A percentile compares a stretch with the other conserved stretches of the same genome.
phyloP scores from a whole-genome alignment of 2,329 filamentous ascomycete species.

The Clarireedia monteithiana region DNA sequence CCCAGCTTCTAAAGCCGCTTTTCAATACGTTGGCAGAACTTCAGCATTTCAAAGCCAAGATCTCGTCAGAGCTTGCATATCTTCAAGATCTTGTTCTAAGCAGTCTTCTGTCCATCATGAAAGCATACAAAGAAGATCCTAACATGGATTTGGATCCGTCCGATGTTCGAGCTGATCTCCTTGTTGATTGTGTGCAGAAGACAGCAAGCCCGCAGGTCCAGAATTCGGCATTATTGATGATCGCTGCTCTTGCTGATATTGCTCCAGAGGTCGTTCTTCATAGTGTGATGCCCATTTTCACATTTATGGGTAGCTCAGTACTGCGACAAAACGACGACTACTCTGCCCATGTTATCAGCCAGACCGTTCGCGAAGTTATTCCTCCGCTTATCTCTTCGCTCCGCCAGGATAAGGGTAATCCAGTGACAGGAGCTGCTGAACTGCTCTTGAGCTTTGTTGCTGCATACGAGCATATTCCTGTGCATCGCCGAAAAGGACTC shows the following conservation, averaged over 20 bases:
- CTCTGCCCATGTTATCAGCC: conserved; percentile 90
- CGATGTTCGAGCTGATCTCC: conserved; percentile 76
- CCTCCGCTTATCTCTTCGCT: conserved; percentile 84
- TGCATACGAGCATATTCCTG: conserved; percentile 91
- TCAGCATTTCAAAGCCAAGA: conserved; percentile 72
- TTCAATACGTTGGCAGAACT: conserved; percentile 84
- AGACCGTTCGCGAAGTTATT: conserved; percentile 89
- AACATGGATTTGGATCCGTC: conserved; percentile 64
- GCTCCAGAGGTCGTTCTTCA: conserved; percentile 89
- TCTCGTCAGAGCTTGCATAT: conserved; percentile 83
- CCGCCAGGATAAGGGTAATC: conserved; percentile 67
- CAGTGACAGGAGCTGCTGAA: conserved; percentile 76
- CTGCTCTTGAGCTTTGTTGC: conserved; percentile 93
- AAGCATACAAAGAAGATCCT: conserved; percentile 58
- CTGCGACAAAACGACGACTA: conserved; percentile 93
- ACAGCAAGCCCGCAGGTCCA: conserved; percentile 90
- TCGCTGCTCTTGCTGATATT: conserved; percentile 78
- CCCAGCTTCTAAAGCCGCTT: conserved; percentile 67
- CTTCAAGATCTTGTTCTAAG: conserved; percentile 78
- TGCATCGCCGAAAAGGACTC: conserved; percentile 72
- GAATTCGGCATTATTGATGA: conserved; percentile 79
- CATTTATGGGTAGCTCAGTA: conserved; percentile 90
- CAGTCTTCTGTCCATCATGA: conserved; percentile 76
- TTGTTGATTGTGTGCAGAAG: conserved; percentile 90
- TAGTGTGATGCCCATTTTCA: conserved; percentile 98